These are phyloP conservation scores for Aspergillus eucalypticola DNA, from an alignment of 2,329 filamentous ascomycete genomes.

Conservation along the genomic window DNA sequence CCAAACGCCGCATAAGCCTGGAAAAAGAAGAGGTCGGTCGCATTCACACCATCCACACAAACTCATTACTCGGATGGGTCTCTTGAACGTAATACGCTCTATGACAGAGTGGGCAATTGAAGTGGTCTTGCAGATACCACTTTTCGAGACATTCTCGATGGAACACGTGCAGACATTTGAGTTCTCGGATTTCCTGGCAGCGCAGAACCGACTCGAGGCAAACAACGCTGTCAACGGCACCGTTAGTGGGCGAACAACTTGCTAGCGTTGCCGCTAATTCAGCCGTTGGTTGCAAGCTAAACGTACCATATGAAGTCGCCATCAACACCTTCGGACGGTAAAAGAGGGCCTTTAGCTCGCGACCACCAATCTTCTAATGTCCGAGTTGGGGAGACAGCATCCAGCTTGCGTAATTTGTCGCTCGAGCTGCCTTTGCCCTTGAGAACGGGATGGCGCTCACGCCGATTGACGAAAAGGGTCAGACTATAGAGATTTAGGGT, in stretches of 20 bases:
- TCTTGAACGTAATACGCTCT: constrained; percentile 37
- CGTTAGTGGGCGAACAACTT: not conserved
- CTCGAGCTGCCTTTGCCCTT: constrained; percentile 26
- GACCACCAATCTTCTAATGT: constrained; percentile 42
- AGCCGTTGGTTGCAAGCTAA: not conserved
- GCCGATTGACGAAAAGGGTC: constrained; percentile 37
- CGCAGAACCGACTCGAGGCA: constrained; percentile 41
- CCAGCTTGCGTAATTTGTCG: constrained; percentile 37
- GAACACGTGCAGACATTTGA: constrained; percentile 43
- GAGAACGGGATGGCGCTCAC: constrained; percentile 21
- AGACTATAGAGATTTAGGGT: constrained; percentile 17
- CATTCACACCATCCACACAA: constrained; percentile 39
- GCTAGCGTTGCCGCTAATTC: constrained; percentile 4
- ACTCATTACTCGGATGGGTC: constrained; percentile 32
- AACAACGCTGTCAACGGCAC: constrained; percentile 30
- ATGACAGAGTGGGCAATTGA: constrained; percentile 42
- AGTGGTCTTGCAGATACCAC: constrained; percentile 43
- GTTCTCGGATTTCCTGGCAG: constrained; percentile 38
- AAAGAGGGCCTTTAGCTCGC: constrained; percentile 33
- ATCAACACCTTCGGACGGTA: constrained; percentile 35
- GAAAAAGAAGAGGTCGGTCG: not conserved
- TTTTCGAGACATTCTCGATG: constrained; percentile 43
- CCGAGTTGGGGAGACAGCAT: constrained; percentile 38
- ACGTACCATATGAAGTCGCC: constrained; percentile 41
- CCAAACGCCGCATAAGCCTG: not conserved